Base-by-base conservation (phyloP, 2,329 filamentous ascomycete genomes). In the Phaeomoniella chlamydospora region DNA sequence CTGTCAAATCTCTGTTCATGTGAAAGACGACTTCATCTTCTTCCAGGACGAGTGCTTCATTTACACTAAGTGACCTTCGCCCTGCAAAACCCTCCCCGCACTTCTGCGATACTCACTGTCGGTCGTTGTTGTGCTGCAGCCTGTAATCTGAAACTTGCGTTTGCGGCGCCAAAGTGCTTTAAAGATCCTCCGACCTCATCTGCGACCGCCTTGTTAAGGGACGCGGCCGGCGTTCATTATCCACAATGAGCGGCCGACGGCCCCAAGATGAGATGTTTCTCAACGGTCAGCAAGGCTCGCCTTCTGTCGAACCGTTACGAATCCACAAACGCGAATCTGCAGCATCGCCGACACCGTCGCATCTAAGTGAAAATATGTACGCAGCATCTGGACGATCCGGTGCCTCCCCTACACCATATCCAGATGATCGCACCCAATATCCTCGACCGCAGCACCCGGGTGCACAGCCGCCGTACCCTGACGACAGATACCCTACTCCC, bases 251-350 rank as follows among this genome's bases (percentile, higher is more conserved):
- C 13, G 17, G 14, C 17, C 32, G 13, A 34, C 32, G 32, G 18
- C 15, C 15, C 9, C 10, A 34, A 12, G 32, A 34, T 15, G 32
- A 34, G 68, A 79, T 92, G 64, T 88, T 92, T 62, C 71, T 92
- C 44, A 58, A 67, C 41, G 59, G 52, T 40, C 58, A 58, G n/a
- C 51, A 49, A 35, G 61, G 57, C 37, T 85, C 82, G 49, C 82
- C 85, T 39, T 83, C 81, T 13, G 72, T 93, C 47, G 82, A 82
- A 49, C 86, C 86, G 41, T 60, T 94, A 58, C 75, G 84, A 51
- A 92, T 93, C 55, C 79, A 78, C 63, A 92, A 92, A 58, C 75
- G 78, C 38, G 72, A 76, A 48, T 43, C 40, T n/a, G 80, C 77
- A 39, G 72, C 77, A 18, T 67, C 67, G 36, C 74, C 74, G 37